Percentiles rank a stretch among this genome's conserved stretches.
phyloP scores from a whole-genome alignment of 495 filamentous ascomycete species.

The Tuber aestivum region DNA sequence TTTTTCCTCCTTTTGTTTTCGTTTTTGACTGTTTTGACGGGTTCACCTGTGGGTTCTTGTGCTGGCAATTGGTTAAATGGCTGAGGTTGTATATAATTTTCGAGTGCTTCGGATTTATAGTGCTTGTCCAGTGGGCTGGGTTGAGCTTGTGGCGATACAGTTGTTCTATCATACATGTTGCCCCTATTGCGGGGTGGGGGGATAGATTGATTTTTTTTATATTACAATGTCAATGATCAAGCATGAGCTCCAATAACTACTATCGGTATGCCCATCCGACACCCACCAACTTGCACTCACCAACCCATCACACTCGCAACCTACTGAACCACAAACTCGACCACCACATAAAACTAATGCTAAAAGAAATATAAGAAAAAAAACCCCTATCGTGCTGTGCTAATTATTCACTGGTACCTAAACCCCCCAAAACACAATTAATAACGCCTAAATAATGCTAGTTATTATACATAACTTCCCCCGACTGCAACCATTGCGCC shows the following conservation, averaged over 20 bases:
- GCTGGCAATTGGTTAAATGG: background rate
- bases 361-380: background rate
- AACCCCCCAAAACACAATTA: background rate
- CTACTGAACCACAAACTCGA: background rate
- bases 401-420: background rate
- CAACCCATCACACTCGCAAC: background rate
- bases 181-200: background rate
- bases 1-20: background rate
- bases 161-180: background rate
- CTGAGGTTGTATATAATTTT: background rate
- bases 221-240: background rate
- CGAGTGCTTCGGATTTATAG: background rate
- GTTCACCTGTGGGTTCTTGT: background rate
- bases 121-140: background rate
- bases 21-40: background rate
- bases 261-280: background rate
- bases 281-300: background rate
- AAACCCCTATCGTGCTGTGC: background rate
- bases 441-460: background rate
- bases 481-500: background rate
- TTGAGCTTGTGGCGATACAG: background rate
- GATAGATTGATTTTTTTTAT: no score
- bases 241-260: background rate
- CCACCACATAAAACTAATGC: background rate
- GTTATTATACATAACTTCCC: background rate